These are phyloP conservation scores for Fusarium veterinarium DNA, from an alignment of 2,329 filamentous ascomycete genomes.

Conservation along the genomic window DNA sequence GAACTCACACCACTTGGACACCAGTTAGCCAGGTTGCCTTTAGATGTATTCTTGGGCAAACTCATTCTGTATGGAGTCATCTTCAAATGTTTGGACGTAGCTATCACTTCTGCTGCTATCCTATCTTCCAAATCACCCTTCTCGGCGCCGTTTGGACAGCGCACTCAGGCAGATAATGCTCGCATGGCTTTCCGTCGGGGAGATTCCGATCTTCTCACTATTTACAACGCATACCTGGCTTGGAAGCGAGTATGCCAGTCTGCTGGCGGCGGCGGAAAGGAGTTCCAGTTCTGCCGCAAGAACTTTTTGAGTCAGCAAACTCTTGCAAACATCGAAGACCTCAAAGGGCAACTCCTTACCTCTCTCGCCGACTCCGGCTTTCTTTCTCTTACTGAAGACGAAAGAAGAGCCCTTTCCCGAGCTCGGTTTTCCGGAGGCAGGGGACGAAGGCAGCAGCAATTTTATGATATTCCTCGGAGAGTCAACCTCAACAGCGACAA, in stretches of 20 bases:
- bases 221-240: constrained; percentile 91
- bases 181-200: constrained; percentile 83
- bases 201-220: constrained; percentile 91
- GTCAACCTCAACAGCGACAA: constrained; percentile 83
- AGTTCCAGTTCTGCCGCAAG: constrained; percentile 92
- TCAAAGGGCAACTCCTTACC: constrained; percentile 90
- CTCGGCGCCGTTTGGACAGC: constrained; percentile 84
- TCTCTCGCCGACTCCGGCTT: constrained; percentile 89
- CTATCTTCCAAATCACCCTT: constrained; percentile 96
- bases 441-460: constrained; percentile 73
- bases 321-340: constrained; percentile 90
- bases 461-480: constrained; percentile 83
- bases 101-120: constrained; percentile 91
- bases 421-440: constrained; percentile 67
- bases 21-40: constrained; percentile 86
- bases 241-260: constrained; percentile 88
- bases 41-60: constrained; percentile 96
- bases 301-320: constrained; percentile 94
- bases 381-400: constrained; percentile 77
- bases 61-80: constrained; percentile 87
- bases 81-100: constrained; percentile 92
- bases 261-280: constrained; percentile 70
- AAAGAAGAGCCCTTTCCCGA: constrained; percentile 75
- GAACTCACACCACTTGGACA: constrained; percentile 87
- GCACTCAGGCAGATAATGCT: constrained; percentile 83